Evolutionary conservation across 352 stramenopile genomes (phyloP).

Genomic region (Albugo laibachii): DNA sequence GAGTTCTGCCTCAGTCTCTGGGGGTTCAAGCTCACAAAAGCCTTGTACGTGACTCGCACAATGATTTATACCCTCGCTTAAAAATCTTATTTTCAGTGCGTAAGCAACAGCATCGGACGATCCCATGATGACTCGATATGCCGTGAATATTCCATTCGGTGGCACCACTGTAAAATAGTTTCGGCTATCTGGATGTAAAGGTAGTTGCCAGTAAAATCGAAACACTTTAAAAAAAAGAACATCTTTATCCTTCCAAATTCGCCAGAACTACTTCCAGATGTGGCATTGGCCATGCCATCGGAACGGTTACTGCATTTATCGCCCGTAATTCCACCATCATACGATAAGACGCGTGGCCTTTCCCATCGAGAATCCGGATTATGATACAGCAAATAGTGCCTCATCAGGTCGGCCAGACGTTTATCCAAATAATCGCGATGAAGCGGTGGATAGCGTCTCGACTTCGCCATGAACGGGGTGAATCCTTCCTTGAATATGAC

Average conservation of each 20-base stretch:
- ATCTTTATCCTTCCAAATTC: not conserved
- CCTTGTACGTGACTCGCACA: constrained; percentile 8
- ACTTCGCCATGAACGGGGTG: not conserved
- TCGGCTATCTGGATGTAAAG: not conserved
- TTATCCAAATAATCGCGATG: not conserved
- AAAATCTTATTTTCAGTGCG: constrained; percentile 11
- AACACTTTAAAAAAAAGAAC: constrained; percentile 2
- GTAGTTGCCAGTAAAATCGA: constrained; percentile 4
- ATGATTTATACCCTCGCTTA: constrained; percentile 4
- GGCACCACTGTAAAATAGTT: constrained; percentile 4
- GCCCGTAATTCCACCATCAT: not conserved
- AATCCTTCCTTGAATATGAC: not conserved
- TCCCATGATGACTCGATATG: constrained; percentile 7
- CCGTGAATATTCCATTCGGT: constrained; percentile 9
- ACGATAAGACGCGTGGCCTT: not conserved
- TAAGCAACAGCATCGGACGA: constrained; percentile 7
- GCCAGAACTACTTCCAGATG: constrained; percentile 4
- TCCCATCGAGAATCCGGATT: not conserved
- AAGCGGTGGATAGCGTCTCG: not conserved
- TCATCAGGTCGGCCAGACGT: not conserved
- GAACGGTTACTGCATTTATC: constrained; percentile 7
- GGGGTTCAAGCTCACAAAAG: constrained; percentile 8
- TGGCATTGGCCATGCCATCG: constrained; percentile 10
- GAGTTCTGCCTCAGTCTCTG: constrained; percentile 1
- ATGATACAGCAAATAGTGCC: not conserved